Conservation (phyloP, 164 flowering plant species). For the Saururus chinensis region DNA sequence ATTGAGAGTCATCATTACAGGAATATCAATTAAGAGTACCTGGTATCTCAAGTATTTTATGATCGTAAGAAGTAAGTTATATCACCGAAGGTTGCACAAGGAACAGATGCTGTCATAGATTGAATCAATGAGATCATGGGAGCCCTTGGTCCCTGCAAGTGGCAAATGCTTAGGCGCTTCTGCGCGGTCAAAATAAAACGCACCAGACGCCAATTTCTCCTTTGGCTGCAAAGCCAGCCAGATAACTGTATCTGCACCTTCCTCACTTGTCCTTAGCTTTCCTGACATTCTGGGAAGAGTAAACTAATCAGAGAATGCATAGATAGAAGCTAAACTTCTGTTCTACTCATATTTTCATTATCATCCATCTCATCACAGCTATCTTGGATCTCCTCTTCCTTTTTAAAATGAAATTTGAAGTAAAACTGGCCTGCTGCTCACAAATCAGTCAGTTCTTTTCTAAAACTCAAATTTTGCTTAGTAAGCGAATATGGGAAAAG, state of each 20-base stretch:
- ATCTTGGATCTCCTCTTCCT: no score
- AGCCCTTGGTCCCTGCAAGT: constrained; percentile 47
- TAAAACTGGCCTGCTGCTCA: no score
- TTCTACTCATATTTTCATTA: no score
- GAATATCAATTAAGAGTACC: no score
- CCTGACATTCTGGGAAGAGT: constrained; percentile 45
- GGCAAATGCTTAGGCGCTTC: constrained; percentile 71
- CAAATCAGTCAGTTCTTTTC: no score
- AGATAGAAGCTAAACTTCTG: background rate
- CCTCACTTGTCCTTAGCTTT: constrained; percentile 65
- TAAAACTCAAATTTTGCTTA: no score
- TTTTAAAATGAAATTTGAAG: no score
- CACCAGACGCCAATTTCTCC: constrained; percentile 62
- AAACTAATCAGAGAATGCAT: background rate
- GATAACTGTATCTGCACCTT: constrained; percentile 82
- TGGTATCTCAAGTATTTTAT: no score
- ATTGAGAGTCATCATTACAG: no score
- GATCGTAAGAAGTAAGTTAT: no score
- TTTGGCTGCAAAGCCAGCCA: constrained; percentile 91
- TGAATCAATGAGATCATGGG: constrained; percentile 46
- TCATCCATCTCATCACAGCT: no score
- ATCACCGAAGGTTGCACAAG: constrained; percentile 12
- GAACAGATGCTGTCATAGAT: constrained; percentile 38
- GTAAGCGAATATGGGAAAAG: no score
- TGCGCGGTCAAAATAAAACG: constrained; percentile 82